Percentiles rank a stretch among this genome's conserved stretches.
Conservation (phyloP, 2,329 filamentous ascomycete species). For the Trichoderma afroharzianum region DNA sequence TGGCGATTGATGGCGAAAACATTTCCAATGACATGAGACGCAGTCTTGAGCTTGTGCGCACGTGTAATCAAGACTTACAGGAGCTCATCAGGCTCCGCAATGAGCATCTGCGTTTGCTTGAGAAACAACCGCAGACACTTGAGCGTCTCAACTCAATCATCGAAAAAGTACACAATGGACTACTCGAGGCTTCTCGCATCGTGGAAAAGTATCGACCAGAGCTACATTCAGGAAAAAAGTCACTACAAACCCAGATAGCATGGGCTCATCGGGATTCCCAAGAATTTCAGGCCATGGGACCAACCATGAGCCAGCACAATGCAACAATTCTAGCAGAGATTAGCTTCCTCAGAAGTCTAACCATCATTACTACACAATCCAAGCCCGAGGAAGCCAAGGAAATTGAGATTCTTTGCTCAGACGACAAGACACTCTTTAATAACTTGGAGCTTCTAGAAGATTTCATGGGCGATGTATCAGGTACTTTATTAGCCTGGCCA, state of each 20-base stretch:
- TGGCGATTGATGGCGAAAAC: neutral
- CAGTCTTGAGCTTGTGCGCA: neutral
- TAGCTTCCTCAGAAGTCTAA: slow-evolving; percentile 23
- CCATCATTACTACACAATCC: neutral
- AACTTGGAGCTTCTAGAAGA: neutral
- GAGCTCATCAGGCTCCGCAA: neutral
- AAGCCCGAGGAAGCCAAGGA: neutral
- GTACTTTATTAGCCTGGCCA: neutral
- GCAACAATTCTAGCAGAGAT: slow-evolving; percentile 29
- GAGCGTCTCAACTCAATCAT: neutral
- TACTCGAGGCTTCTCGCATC: neutral
- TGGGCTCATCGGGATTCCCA: neutral
- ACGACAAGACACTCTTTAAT: neutral
- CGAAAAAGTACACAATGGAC: neutral
- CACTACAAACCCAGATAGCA: neutral
- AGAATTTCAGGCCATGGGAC: slow-evolving; percentile 21
- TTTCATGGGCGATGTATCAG: neutral
- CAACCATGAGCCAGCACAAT: slow-evolving; percentile 28
- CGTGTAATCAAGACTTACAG: neutral
- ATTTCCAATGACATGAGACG: neutral
- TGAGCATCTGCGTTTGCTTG: neutral
- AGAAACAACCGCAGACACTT: neutral
- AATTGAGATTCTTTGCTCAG: neutral
- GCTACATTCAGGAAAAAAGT: neutral
- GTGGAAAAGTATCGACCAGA: neutral